A percentile compares a stretch with the other conserved stretches of the same genome.
Conservation (phyloP, 2,329 filamentous ascomycete species). For the Ascochyta lentis region DNA sequence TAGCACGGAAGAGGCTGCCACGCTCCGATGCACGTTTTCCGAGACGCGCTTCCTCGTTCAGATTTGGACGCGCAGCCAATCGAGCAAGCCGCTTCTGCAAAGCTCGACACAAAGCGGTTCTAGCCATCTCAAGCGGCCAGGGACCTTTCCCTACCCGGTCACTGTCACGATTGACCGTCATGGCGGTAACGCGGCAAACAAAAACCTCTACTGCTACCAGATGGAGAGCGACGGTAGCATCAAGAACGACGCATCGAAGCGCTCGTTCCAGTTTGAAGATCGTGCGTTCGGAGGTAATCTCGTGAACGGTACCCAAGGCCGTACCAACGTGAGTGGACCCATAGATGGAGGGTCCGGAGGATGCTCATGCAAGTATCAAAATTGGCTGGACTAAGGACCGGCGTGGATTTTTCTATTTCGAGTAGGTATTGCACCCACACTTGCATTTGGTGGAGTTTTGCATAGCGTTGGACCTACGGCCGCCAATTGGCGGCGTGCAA, state of each 20-base stretch:
- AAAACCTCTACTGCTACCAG: conserved; percentile 67
- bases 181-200: conserved; percentile 60
- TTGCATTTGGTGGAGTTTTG: conserved; percentile 25
- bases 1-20: conserved; percentile 54
- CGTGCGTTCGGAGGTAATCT: conserved; percentile 58
- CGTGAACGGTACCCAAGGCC: conserved; percentile 58
- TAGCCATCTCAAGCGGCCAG: conserved; percentile 58
- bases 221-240: conserved; percentile 59
- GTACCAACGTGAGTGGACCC: conserved; percentile 50
- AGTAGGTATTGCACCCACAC: conserved; percentile 3
- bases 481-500: conserved; percentile 15
- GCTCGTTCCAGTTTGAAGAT: conserved; percentile 60
- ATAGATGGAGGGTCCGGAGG: conserved; percentile 67
- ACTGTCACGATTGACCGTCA: conserved; percentile 67
- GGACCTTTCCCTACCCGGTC: conserved; percentile 67
- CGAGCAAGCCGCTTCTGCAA: conserved; percentile 45
- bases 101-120: conserved; percentile 41
- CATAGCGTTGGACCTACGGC: conserved; percentile 24
- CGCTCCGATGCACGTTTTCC: conserved; percentile 63
- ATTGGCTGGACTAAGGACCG: conserved; percentile 50
- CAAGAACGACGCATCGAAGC: conserved; percentile 43
- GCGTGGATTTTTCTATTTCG: conserved; percentile 12
- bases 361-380: conserved; percentile 66
- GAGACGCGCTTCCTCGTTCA: conserved; percentile 67
- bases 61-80: conserved; percentile 64